phyloP scores from a whole-genome alignment of 176 grass and related monocot genomes.

The Phragmites australis region DNA sequence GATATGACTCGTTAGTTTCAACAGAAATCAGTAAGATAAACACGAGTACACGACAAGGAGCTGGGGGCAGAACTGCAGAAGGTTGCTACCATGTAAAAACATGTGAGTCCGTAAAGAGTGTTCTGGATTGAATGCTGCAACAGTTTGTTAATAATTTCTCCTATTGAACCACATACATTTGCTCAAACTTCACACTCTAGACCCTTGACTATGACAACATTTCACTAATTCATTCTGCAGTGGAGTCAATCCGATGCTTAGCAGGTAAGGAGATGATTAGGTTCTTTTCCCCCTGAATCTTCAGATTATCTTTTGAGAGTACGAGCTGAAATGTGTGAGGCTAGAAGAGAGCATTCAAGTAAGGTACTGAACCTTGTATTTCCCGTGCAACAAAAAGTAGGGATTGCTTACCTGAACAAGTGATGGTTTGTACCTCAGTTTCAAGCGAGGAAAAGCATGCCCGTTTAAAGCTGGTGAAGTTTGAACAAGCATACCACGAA shows the following conservation, averaged over 20 bases:
- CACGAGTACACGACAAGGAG: background rate
- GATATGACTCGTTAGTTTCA: too few relatives aligned
- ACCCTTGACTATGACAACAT: background rate
- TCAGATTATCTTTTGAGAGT: background rate
- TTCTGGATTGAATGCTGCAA: background rate
- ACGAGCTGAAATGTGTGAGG: background rate
- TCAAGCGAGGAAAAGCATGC: constrained; percentile 90
- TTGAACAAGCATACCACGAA: constrained; percentile 80
- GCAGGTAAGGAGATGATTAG: background rate
- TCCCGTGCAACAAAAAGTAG: background rate
- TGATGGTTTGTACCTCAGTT: constrained; percentile 82
- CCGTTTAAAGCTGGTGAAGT: constrained; percentile 52
- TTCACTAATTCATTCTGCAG: background rate
- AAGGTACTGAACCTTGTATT: constrained; percentile 19
- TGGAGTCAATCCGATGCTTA: background rate
- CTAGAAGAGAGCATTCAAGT: background rate
- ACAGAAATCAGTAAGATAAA: constrained; percentile 4
- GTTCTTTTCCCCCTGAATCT: too few relatives aligned
- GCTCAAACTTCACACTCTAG: background rate
- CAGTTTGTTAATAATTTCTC: background rate
- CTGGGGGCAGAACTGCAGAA: background rate
- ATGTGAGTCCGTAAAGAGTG: background rate
- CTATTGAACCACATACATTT: background rate
- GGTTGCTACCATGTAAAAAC: background rate
- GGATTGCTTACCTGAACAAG: constrained; percentile 73